Conservation (phyloP, 2,329 filamentous ascomycete genomes). For the Colletotrichum ledebouriae region DNA sequence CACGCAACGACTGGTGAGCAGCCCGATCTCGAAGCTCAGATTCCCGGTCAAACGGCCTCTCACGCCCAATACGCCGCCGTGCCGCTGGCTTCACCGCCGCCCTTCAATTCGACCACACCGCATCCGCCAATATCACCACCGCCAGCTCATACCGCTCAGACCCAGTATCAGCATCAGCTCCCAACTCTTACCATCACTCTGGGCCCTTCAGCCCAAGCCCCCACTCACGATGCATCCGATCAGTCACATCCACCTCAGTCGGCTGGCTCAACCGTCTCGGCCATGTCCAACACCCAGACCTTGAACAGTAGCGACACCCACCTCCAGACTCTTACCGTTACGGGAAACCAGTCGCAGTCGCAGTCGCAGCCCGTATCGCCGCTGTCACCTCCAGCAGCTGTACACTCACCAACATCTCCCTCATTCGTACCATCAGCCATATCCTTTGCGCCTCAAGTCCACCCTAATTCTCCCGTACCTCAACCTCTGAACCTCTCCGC, state of each 20-base stretch:
- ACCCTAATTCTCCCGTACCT: conserved; percentile 36
- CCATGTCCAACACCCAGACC: conserved; percentile 24
- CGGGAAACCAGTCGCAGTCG: conserved; percentile 6
- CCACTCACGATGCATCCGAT: conserved; percentile 31
- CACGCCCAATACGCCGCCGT: conserved; percentile 29
- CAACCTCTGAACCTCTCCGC: conserved; percentile 37
- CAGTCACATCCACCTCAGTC: conserved; percentile 29
- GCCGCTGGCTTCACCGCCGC: conserved; percentile 34
- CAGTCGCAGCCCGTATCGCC: conserved; percentile 27
- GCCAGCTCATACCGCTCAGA: conserved; percentile 21
- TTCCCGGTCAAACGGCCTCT: conserved; percentile 24
- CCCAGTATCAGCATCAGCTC: conserved; percentile 25
- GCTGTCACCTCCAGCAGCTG: conserved; percentile 19
- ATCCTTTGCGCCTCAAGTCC: conserved; percentile 40
- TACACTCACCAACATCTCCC: conserved; percentile 31
- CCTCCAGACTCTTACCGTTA: conserved; percentile 30
- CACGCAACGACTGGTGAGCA: conserved; percentile 21
- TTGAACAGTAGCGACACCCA: conserved; percentile 25
- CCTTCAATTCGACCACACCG: conserved; percentile 20
- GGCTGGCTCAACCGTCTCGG: conserved; percentile 23
- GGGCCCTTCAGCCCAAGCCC: conserved; percentile 35
- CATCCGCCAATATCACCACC: conserved; percentile 16
- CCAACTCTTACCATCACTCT: conserved; percentile 31
- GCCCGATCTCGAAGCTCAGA: conserved; percentile 39
- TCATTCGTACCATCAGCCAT: conserved; percentile 38